phyloP scores from a whole-genome alignment of 768 basidiomycete genomes.

The Mycena filopes region DNA sequence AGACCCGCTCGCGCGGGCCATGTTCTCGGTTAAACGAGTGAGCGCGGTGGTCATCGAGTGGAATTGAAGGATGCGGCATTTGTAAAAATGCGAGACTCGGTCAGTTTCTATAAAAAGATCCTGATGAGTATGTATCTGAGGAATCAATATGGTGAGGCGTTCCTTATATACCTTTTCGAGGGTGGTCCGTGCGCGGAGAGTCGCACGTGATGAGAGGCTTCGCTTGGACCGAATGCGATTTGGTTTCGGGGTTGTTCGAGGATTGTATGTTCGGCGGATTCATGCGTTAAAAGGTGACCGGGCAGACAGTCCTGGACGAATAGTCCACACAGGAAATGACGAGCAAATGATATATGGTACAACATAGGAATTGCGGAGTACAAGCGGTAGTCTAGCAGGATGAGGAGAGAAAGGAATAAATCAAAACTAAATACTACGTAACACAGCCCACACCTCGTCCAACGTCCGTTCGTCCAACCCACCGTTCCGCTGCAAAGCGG shows the following conservation, averaged over 20 bases:
- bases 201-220: constrained; percentile 19
- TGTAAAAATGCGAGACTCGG: constrained; percentile 79
- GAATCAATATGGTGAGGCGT: constrained; percentile 38
- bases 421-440: constrained; percentile 40
- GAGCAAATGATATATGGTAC: constrained; percentile 13
- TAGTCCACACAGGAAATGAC: too few species aligned
- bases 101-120: constrained; percentile 80
- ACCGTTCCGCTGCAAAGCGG: constrained; percentile 47
- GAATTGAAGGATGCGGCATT: constrained; percentile 73
- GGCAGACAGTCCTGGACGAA: too few species aligned
- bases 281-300: too few species aligned
- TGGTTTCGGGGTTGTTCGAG: too few species aligned
- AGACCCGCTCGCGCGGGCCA: constrained; percentile 46
- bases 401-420: constrained; percentile 24
- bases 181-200: constrained; percentile 50
- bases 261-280: too few species aligned
- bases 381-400: constrained; percentile 23
- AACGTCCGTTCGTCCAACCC: constrained; percentile 62
- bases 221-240: background rate
- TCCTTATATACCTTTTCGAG: constrained; percentile 45
- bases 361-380: constrained; percentile 16
- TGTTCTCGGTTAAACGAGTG: constrained; percentile 73
- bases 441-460: constrained; percentile 50
- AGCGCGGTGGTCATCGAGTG: constrained; percentile 67
- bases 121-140: constrained; percentile 76